Percentiles rank a stretch among this genome's conserved stretches.
phyloP scores from a whole-genome alignment of 352 stramenopile genomes.

The Globisporangium perplexum region DNA sequence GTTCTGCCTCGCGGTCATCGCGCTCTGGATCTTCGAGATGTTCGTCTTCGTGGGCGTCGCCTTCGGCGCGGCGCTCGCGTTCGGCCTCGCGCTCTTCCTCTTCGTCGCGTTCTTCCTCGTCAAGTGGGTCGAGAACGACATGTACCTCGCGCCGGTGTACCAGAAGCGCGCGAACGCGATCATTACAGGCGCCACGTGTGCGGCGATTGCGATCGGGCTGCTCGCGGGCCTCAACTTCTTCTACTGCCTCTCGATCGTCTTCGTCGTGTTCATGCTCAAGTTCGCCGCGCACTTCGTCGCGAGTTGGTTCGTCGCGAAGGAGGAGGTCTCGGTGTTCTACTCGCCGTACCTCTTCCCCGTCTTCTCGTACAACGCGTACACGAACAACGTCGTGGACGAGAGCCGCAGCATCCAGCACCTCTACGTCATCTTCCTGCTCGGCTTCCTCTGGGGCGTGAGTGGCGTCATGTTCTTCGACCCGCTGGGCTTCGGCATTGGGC shows the following conservation, averaged over 20 bases:
- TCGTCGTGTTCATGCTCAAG: conserved; percentile 79
- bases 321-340: conserved; percentile 71
- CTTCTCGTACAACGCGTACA: conserved; percentile 89
- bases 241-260: conserved; percentile 79
- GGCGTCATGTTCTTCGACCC: conserved; percentile 90
- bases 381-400: conserved; percentile 89
- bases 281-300: conserved; percentile 54
- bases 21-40: conserved; percentile 76
- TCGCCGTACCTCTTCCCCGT: conserved; percentile 88
- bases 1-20: conserved; percentile 25
- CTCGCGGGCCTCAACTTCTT: conserved; percentile 67
- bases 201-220: conserved; percentile 38
- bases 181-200: conserved; percentile 27
- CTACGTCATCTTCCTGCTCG: conserved; percentile 64
- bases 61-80: conserved; percentile 50
- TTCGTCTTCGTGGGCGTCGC: conserved; percentile 59
- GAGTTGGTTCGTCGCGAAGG: conserved; percentile 54
- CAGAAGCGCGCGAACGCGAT: conserved; percentile 39
- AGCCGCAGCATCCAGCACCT: conserved; percentile 60
- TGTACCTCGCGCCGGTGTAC: conserved; percentile 65
- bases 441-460: conserved; percentile 81
- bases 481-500: conserved; percentile 80
- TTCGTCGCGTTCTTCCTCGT: conserved; percentile 73
- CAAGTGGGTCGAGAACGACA: conserved; percentile 84
- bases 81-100: conserved; percentile 55